phyloP scores from a whole-genome alignment of 2,329 filamentous ascomycete genomes.

The Talaromyces marneffei region DNA sequence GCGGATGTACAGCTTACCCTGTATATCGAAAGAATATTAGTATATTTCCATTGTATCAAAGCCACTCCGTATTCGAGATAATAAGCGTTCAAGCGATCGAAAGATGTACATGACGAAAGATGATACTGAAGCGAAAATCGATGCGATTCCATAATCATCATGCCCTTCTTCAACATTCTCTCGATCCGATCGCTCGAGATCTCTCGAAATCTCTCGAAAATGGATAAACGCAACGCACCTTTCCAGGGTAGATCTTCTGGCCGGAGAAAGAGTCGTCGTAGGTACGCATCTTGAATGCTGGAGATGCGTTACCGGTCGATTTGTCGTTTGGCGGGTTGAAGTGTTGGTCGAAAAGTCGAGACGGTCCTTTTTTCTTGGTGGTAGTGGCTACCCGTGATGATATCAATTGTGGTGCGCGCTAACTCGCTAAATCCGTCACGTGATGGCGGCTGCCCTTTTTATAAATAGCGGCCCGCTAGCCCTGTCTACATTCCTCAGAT shows the following conservation, averaged over 20 bases:
- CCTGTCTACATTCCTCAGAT: not conserved
- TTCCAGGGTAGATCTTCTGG: slow-evolving; percentile 73
- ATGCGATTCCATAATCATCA: not conserved
- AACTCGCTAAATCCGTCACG: slow-evolving; percentile 42
- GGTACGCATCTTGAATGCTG: slow-evolving; percentile 62
- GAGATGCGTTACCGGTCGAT: slow-evolving; percentile 40
- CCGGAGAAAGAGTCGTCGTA: slow-evolving; percentile 75
- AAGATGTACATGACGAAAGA: not conserved
- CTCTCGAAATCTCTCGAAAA: not conserved
- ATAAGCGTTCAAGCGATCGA: not conserved
- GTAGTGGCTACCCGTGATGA: slow-evolving; percentile 16
- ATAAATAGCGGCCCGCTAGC: slow-evolving; percentile 4
- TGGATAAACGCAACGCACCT: slow-evolving; percentile 52
- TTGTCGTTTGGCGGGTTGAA: slow-evolving; percentile 38
- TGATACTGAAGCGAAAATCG: not conserved
- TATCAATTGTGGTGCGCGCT: slow-evolving; percentile 38
- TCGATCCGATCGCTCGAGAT: slow-evolving; percentile 5
- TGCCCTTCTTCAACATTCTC: not conserved
- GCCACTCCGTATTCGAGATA: not conserved
- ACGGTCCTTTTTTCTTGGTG: slow-evolving; percentile 11
- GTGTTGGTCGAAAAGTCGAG: slow-evolving; percentile 38
- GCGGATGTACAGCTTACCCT: slow-evolving; percentile 99
- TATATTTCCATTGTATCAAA: not conserved
- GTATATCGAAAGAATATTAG: slow-evolving; percentile 30
- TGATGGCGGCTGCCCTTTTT: slow-evolving; percentile 37